phyloP scores from a whole-genome alignment of 164 flowering plant species.

The Pachysandra terminalis region DNA sequence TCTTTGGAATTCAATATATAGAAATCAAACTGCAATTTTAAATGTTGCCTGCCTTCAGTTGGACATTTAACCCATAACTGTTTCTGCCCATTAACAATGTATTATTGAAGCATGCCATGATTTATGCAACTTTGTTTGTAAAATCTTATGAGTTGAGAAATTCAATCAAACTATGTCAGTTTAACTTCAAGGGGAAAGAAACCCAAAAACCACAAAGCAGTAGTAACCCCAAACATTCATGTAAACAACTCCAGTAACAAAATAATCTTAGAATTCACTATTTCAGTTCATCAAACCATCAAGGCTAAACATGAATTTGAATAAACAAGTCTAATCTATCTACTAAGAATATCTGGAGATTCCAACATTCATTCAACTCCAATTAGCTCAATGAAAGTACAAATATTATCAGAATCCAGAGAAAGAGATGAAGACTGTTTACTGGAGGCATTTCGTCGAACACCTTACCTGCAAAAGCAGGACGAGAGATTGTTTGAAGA shows the following conservation, averaged over 20 bases:
- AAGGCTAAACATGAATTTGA: neutral
- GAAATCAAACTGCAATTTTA: neutral
- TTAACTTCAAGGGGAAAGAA: neutral
- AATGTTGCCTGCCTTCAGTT: neutral
- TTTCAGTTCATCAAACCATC: no score
- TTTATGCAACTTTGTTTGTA: neutral
- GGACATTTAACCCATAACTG: neutral
- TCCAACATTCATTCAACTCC: neutral
- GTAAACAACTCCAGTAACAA: neutral
- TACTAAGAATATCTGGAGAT: neutral
- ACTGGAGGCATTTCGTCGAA: neutral
- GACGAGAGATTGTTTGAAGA: neutral
- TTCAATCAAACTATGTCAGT: neutral
- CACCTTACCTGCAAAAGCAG: neutral
- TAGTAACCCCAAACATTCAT: neutral
- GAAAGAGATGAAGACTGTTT: neutral
- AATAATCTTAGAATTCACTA: neutral
- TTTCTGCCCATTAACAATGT: neutral
- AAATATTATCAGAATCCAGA: constrained; percentile 1
- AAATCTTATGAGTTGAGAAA: neutral
- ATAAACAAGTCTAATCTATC: neutral
- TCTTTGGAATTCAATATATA: no score
- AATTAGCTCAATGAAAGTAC: neutral
- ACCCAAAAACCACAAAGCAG: no score
- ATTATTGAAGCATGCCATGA: neutral